Base-by-base conservation (phyloP, 192 early-diverging fungal genomes). In the Geranomyces variabilis region DNA sequence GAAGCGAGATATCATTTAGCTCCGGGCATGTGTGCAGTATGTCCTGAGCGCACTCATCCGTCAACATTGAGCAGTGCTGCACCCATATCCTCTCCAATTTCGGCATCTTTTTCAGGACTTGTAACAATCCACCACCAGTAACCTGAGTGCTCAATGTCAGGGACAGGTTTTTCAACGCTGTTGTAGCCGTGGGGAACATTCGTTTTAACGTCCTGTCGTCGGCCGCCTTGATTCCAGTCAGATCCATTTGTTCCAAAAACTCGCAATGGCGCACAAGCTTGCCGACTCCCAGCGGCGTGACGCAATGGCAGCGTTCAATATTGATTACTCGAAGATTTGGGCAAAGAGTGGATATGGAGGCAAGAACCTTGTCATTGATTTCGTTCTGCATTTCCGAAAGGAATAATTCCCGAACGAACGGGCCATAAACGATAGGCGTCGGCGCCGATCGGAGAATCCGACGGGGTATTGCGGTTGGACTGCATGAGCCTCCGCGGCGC, bases 41-140 rank as follows among this genome's bases (percentile, higher is more conserved):
- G 10, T 28, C 33, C 31, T 19, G 14, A n/a, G 47, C 46, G 14
- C 7, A 33, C 9, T 64, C 61, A 36, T 72, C 70, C 8, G 26
- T 45, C 15, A 72, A 30, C 70, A 64, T 64, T 17, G n/a, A 30
- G 51, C 70, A 72, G 48, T 72, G 46, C 61, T 72, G 70, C 5
- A 72, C 15, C 61, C 62, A 72, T 7, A 72, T 30, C 30, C 62
- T 33, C 33, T 72, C 61, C 47, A 72, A 21, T 19, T 53, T 64
- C 5, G 59, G 43, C 13, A 72, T 29, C 21, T 17, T 53, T 22
- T 15, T 22, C 59, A 72, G 30, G 28, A 45, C 47, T 14, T 30
- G 12, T 5, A 64, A 14, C 36, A 70, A 41, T 21, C 69, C 69
- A 22, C 10, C 31, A 13, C 58, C 36, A 30, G 69, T 70, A n/a